Percentiles rank a stretch among this genome's conserved stretches.
Evolutionary conservation across 306 rosid species (phyloP).

Genomic region (Datisca glomerata): DNA sequence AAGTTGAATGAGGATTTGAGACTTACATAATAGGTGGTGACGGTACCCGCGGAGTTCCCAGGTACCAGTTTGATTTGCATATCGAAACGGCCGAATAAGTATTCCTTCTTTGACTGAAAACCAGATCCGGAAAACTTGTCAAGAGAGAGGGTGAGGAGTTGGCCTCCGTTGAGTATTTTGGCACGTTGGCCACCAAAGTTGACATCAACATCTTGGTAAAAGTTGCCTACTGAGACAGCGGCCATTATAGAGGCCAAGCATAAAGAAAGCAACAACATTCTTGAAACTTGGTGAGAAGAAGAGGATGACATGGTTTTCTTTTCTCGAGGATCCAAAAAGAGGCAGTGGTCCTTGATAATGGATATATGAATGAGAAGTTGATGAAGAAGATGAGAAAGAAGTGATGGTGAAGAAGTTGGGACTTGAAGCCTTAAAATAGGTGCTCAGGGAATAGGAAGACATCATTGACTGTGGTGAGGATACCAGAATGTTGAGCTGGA

Average conservation of each 20-base stretch:
- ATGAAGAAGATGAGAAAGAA: background rate
- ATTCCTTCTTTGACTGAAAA: constrained; percentile 52
- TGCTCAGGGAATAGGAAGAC: background rate
- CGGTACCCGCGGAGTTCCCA: constrained; percentile 85
- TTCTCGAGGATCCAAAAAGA: background rate
- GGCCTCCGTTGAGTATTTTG: constrained; percentile 44
- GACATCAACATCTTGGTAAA: constrained; percentile 48
- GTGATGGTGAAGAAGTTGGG: constrained; percentile 2
- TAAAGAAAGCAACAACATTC: constrained; percentile 3
- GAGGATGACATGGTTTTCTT: constrained; percentile 14
- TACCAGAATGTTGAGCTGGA: constrained; percentile 1
- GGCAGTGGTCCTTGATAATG: too few species aligned
- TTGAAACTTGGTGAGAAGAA: background rate
- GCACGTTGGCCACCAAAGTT: constrained; percentile 59
- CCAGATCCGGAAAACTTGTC: constrained; percentile 82
- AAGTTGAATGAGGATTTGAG: background rate
- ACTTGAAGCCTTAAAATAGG: constrained; percentile 8
- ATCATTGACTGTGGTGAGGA: constrained; percentile 1
- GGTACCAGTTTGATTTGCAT: constrained; percentile 67
- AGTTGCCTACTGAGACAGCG: constrained; percentile 33
- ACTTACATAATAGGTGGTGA: constrained; percentile 67
- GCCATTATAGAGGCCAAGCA: constrained; percentile 10
- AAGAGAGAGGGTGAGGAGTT: constrained; percentile 52
- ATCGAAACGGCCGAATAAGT: constrained; percentile 56
- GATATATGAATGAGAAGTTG: too few species aligned